A percentile compares a stretch with the other conserved stretches of the same genome.
Conservation (phyloP, 2,329 filamentous ascomycete genomes). For the Aspergillus persii region DNA sequence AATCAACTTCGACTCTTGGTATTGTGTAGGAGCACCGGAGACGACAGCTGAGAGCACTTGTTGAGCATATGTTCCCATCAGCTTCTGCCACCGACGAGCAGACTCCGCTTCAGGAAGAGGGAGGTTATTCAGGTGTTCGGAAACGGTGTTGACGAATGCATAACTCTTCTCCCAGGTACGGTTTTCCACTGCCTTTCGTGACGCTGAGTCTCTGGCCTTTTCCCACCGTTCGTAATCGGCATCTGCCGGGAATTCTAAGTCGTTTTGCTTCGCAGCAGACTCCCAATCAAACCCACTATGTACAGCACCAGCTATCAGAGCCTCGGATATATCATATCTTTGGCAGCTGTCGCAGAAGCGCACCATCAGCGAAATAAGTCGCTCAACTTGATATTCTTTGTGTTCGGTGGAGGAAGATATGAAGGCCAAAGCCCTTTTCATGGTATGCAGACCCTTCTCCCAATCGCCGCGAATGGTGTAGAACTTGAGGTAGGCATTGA, state of each 20-base stretch:
- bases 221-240: conserved; percentile 28
- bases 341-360: conserved; percentile 38
- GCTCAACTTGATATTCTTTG: conserved; percentile 25
- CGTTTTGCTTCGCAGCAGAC: conserved; percentile 25
- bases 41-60: conserved; percentile 24
- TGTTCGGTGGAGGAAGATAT: conserved; percentile 36
- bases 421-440: conserved; percentile 36
- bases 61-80: conserved; percentile 25
- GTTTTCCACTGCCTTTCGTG: conserved; percentile 16
- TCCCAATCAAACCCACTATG: conserved; percentile 35
- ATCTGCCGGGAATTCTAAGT: conserved; percentile 25
- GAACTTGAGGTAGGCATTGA: conserved; percentile 39
- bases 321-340: conserved; percentile 27
- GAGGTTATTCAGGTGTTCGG: conserved; percentile 25
- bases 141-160: conserved; percentile 31
- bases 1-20: background rate
- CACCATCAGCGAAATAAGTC: conserved; percentile 40
- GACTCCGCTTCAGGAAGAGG: conserved; percentile 15
- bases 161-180: conserved; percentile 33
- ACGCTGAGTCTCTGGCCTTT: conserved; percentile 20
- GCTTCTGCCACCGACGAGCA: conserved; percentile 17
- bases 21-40: conserved; percentile 8
- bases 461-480: conserved; percentile 38
- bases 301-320: conserved; percentile 36
- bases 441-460: conserved; percentile 31